Evolutionary conservation across 768 basidiomycete genomes (phyloP), one percentile per base, ranked within the genome.

Genomic region (Plicaturopsis crispa): DNA sequence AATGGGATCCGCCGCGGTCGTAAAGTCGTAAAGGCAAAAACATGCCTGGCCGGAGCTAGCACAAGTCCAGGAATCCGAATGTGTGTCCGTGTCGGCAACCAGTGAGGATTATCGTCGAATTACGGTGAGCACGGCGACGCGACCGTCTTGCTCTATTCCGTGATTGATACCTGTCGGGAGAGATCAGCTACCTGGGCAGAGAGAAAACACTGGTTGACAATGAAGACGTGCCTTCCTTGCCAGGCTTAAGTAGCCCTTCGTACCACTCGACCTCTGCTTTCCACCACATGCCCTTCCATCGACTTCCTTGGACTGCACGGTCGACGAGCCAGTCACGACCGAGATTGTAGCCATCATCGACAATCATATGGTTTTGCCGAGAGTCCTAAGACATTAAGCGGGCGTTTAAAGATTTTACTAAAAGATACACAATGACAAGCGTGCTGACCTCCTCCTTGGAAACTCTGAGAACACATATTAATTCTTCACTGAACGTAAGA

Each of bases 261-360:
- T 73, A 67, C 80, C 81, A 90, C 49, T 84, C 80, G 2, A 91
- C 72, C 2, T 82, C 73, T 3, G 87, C 84, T 48, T 67, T 64
- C 88, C 88, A 92, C 66, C 72, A 77, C 40, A 72, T 67, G 4
- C 76, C 72, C 23, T 72, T 72, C 73, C 78, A 84, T 14, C 66
- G 62, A 26, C 73, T 69, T 16, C 80, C 82, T 3, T 66, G 58
- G 12, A 72, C 48, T 7, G 89, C 88, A 6, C 65, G 73, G 31
- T 72, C 65, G 13, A 92, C 85, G 36, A 92, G 61, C 63, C 72
- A 78, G 61, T 92, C 81, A 7, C 89, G 76, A 6, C 89, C 89
- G 43, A 73, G 57, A 51, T 92, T 89, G 53, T 90, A 92, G 1
- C 89, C 89, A 44, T 92, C 60, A 4, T 74, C 73, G 8, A 75